phyloP scores from a whole-genome alignment of 2,329 filamentous ascomycete species.

The Parafenestella ontariensis region DNA sequence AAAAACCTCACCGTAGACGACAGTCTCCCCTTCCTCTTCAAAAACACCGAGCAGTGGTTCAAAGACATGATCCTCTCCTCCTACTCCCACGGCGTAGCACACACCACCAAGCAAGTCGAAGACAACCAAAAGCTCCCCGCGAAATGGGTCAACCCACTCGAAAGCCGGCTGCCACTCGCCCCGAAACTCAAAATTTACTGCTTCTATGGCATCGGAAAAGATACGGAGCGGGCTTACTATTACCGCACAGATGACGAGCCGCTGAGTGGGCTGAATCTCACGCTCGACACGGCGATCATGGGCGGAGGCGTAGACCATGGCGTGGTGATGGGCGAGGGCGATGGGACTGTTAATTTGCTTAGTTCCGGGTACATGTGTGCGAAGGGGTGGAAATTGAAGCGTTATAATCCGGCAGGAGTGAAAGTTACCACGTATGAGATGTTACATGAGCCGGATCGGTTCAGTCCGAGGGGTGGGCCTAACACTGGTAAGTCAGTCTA shows the following conservation, averaged over 20 bases:
- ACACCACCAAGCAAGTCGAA: conserved; percentile 80
- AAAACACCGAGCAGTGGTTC: conserved; percentile 87
- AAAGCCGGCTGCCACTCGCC: conserved; percentile 84
- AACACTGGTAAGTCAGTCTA: conserved; percentile 61
- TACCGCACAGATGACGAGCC: conserved; percentile 77
- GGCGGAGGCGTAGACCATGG: conserved; percentile 73
- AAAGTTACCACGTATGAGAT: conserved; percentile 91
- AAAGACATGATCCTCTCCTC: conserved; percentile 71
- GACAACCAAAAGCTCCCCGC: conserved; percentile 59
- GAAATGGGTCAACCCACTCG: conserved; percentile 96
- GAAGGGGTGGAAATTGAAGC: conserved; percentile 89
- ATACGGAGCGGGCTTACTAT: conserved; percentile 90
- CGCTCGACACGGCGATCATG: conserved; percentile 60
- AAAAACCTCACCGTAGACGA: conserved; percentile 81
- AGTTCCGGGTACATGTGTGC: conserved; percentile 97
- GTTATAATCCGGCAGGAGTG: conserved; percentile 87
- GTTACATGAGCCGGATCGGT: conserved; percentile 93
- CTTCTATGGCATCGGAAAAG: conserved; percentile 95
- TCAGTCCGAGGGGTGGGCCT: conserved; percentile 77
- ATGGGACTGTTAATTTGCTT: conserved; percentile 93
- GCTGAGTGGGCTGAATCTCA: conserved; percentile 70
- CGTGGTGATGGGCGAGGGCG: conserved; percentile 93
- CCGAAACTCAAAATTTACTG: conserved; percentile 94
- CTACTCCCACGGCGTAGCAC: conserved; percentile 90
- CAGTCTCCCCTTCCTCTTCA: conserved; percentile 79